These are phyloP conservation scores for Mycosphaerella sp. DNA, from an alignment of 2,329 filamentous ascomycete species.

Conservation along the genomic window DNA sequence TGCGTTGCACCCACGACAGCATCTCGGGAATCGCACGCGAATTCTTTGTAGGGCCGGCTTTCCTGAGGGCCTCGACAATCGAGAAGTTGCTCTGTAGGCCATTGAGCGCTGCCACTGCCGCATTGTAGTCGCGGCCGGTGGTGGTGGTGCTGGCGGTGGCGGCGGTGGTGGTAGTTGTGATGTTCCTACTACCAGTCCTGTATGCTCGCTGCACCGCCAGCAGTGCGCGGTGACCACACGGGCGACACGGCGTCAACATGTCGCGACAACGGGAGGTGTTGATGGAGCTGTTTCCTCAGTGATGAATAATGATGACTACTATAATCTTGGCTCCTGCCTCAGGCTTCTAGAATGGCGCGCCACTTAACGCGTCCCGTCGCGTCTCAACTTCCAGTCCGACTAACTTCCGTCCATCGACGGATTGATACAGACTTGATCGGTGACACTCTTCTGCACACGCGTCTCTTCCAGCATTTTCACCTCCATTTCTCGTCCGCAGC, in stretches of 20 bases:
- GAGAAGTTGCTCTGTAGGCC: conserved; percentile 73
- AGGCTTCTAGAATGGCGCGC: too few relatives aligned
- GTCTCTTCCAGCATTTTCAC: too few relatives aligned
- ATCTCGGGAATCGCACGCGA: conserved; percentile 73
- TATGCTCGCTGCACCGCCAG: neutral
- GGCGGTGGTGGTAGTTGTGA: too few relatives aligned
- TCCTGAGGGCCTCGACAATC: conserved; percentile 68
- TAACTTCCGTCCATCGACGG: neutral
- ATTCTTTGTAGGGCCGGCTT: conserved; percentile 68
- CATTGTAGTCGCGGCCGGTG: conserved; percentile 32
- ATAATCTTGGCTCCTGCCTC: too few relatives aligned
- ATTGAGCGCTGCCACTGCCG: conserved; percentile 67
- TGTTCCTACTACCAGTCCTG: neutral
- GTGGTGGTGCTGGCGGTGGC: too few relatives aligned
- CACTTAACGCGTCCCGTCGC: too few relatives aligned
- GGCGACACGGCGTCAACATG: conserved; percentile 1
- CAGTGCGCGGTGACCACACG: conserved; percentile 1
- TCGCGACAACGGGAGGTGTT: neutral
- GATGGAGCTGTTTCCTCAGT: neutral
- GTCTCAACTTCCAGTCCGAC: neutral
- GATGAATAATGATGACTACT: too few relatives aligned
- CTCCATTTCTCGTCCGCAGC: neutral
- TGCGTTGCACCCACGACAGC: conserved; percentile 65
- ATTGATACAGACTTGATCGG: too few relatives aligned
- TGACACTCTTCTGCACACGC: too few relatives aligned